Base-by-base conservation (phyloP, 441 rosid genomes). In the Omphalea diandra region DNA sequence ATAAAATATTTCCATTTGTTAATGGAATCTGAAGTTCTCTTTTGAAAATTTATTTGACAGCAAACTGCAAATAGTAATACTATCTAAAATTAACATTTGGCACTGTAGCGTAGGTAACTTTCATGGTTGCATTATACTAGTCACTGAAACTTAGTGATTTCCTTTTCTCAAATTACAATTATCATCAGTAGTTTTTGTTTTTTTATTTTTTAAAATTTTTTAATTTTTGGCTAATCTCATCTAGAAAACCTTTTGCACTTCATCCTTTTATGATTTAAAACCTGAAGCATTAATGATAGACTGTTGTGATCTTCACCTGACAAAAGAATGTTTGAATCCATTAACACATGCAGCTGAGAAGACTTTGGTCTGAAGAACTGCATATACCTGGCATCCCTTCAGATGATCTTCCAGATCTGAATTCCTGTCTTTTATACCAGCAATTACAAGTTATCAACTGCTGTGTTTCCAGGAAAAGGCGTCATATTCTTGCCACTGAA, bases 361-460 rank as follows among this genome's bases (percentile, higher is more conserved):
- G 92, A 81, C 82, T 77, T 77, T 95, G 98, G 98, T 80, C 76
- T 54, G 93, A 92, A 80, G 92, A 79, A 82, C 80, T 87, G 65
- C 70, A 82, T 72, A 77, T 92, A 82, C 91, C 97, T 53, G 90
- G 97, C 77, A 84, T 90, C 70, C 97, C 97, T 57, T 40, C 54
- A 55, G 90, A 89, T 76, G 80, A 79, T 80, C 79, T 71, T 70
- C 98, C 96, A 20, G 96, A 95, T 87, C 79, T 95, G 65, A 81
- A 90, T 73, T 90, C 90, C 73, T 92, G 98, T 80, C 92, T 87
- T 60, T 76, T 95, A 57, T 87, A 88, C 84, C 98, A 95, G 77
- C 88, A 84, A 80, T 72, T 95, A 76, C 98, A 92, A 79, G 98
- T 95, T 77, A 83, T 95, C 78, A 95, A 95, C 76, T 86, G 98